phyloP scores from a whole-genome alignment of 2,329 filamentous ascomycete genomes.

The Botrytis byssoidea region DNA sequence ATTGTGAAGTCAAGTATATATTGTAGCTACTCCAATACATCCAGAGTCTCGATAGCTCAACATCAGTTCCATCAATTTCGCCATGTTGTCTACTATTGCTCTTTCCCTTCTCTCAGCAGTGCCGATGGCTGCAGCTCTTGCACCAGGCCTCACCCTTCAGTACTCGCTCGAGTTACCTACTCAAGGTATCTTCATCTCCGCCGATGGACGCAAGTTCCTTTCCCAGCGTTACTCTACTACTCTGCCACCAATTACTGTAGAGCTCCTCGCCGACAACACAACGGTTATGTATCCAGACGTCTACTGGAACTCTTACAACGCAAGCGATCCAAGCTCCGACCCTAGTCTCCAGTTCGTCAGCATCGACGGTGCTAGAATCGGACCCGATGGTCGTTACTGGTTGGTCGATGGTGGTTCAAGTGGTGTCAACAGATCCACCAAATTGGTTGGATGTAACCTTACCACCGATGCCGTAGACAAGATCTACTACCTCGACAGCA shows the following conservation, averaged over 20 bases:
- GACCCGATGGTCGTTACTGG: neutral
- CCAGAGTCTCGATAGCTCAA: neutral
- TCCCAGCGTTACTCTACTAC: neutral
- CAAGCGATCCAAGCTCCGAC: neutral
- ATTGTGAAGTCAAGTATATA: neutral
- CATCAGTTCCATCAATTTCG: neutral
- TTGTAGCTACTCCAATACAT: neutral
- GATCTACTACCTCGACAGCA: constrained; percentile 40
- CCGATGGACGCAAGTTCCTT: neutral
- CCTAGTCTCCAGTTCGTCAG: neutral
- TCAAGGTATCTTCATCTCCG: constrained; percentile 1
- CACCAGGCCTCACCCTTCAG: neutral
- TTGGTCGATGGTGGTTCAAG: constrained; percentile 5
- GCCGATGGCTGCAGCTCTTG: neutral
- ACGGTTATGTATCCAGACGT: neutral
- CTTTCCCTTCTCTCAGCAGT: neutral
- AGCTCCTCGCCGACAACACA: neutral
- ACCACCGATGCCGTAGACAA: constrained; percentile 37
- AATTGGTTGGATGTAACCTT: constrained; percentile 36
- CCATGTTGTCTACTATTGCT: neutral
- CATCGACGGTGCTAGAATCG: neutral
- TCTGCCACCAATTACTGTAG: neutral
- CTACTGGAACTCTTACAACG: constrained; percentile 1
- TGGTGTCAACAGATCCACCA: constrained; percentile 28
- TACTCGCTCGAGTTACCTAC: neutral